These are phyloP conservation scores for Phaeosphaeriaceae sp. DNA, from an alignment of 2,329 filamentous ascomycete genomes.

Conservation along the genomic window DNA sequence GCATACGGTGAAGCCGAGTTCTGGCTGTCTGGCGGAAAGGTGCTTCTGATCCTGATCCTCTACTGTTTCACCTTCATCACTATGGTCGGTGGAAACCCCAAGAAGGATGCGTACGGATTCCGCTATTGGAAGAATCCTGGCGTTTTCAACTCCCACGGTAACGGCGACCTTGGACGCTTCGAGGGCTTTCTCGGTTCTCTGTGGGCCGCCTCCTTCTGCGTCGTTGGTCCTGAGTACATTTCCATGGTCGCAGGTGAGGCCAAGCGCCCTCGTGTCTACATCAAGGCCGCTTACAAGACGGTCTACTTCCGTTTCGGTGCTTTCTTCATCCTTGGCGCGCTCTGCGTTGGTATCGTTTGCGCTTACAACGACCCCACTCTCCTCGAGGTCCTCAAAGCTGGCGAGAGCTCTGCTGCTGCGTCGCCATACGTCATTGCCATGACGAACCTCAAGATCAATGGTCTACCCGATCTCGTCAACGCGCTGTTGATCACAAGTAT, in stretches of 20 bases:
- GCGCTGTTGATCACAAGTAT: constrained; percentile 62
- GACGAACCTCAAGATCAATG: constrained; percentile 59
- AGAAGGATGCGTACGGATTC: constrained; percentile 53
- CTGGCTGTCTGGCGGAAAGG: constrained; percentile 55
- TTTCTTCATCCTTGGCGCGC: constrained; percentile 56
- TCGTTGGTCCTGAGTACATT: constrained; percentile 58
- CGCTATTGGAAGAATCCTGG: constrained; percentile 53
- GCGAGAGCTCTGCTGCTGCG: constrained; percentile 56
- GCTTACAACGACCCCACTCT: constrained; percentile 77
- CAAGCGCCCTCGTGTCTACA: constrained; percentile 54
- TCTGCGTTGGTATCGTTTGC: constrained; percentile 54
- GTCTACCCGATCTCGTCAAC: constrained; percentile 66
- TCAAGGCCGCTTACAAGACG: constrained; percentile 58
- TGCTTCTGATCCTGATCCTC: constrained; percentile 54
- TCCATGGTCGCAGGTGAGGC: constrained; percentile 57
- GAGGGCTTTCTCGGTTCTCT: constrained; percentile 49
- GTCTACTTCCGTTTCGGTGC: constrained; percentile 55
- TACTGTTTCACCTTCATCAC: constrained; percentile 57
- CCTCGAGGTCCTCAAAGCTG: constrained; percentile 55
- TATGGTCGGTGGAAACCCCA: constrained; percentile 55
- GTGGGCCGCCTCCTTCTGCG: constrained; percentile 55
- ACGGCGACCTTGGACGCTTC: constrained; percentile 36
- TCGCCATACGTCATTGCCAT: constrained; percentile 71
- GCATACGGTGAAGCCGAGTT: constrained; percentile 56
- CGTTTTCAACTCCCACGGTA: constrained; percentile 36